Base-by-base conservation (phyloP, 1,139 yeast genomes). In the Yamadazyma buinensis region DNA sequence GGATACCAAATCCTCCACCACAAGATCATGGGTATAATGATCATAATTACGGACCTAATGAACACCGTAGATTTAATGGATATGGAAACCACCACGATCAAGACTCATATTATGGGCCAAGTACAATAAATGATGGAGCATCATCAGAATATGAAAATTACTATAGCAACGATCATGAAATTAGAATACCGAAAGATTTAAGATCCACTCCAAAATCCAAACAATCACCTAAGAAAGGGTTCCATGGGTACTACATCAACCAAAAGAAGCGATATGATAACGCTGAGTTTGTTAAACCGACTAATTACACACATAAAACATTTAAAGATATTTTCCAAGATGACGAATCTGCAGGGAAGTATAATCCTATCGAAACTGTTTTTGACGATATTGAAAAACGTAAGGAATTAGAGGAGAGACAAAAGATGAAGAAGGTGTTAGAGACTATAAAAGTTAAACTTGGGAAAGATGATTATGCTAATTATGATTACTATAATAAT, bases 301-400 rank as follows among this genome's bases (percentile, higher is more conserved):
- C 56, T 30, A 39, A 57, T 39, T 68, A 67, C 47, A 61, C 72
- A 2, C 73, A 67, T 40, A 63, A 61, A 37, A 67, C 73, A 1
- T 64, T 67, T 41, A 45, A 53, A 23, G 70, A 67, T 7, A 71
- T 68, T 6, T 67, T 68, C 40, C 46, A 50, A 13, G 65, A 67
- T 35, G 57, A 58, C 7, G 67, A 64, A 28, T 49, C 46, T 17
- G 44, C 50, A 21, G 59, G 55, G 24, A 56, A 54, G 33, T 63
- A 62, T 38, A 67, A 65, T 38, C 75, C 75, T 5, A 64, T 65
- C 50, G 72, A 67, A 39, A 45, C 52, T 26, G 74, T 69, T 6
- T 69, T 69, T 44, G 62, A 62, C 26, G 57, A 51, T 23, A 52
- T 55, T 2, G 55, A 42, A 8, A 43, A 43, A 26, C 46, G 46